Evolutionary conservation across 192 early-diverging fungal species (phyloP), one percentile per base, ranked within the genome.

Genomic region (Geranomyces variabilis): DNA sequence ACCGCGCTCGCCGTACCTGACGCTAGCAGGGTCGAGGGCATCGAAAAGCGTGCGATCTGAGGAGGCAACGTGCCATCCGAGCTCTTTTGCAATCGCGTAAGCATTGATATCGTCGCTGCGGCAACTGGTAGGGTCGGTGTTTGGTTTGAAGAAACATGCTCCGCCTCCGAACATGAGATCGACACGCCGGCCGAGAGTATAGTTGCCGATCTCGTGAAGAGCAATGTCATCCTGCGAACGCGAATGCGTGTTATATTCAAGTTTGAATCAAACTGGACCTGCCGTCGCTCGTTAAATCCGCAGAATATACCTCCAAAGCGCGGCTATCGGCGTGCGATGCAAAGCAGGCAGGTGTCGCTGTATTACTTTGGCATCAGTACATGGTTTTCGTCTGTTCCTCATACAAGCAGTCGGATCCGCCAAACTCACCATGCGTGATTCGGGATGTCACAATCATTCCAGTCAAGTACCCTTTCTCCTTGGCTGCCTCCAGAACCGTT

Each of bases 81-180:
- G 64, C 3, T 82, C 75, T 24, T 81, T 65, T 2, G 84, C 85
- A 14, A 80, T 80, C 33, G 71, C 57, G 53, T 90, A 76, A 41
- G 94, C 69, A 70, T 97, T 85, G 12, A 87, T 76, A 28, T 86
- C 73, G 77, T 99, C 97, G 4, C 28, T 19, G 30, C 97, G 86
- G 76, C 96, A 97, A 78, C 92, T 90, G 26, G 76, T 75, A 14
- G 80, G 58, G 4, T 77, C 79, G 14, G 80, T 74, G 63, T 90
- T 83, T 43, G 94, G 91, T 62, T 91, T 75, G 82, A 97, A 99
- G 70, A 91, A 91, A 81, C 97, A 97, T 9, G 75, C 78, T 12
- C 97, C 97, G 33, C 96, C 95, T 49, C 94, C 95, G 77, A 97
- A 87, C 87, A 95, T 88, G 44, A 97, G 71, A 79, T 99, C 95